Percentiles rank a stretch among this genome's conserved stretches.
Conservation (phyloP, 139 green algal genomes). For the Asterochloris erici region DNA sequence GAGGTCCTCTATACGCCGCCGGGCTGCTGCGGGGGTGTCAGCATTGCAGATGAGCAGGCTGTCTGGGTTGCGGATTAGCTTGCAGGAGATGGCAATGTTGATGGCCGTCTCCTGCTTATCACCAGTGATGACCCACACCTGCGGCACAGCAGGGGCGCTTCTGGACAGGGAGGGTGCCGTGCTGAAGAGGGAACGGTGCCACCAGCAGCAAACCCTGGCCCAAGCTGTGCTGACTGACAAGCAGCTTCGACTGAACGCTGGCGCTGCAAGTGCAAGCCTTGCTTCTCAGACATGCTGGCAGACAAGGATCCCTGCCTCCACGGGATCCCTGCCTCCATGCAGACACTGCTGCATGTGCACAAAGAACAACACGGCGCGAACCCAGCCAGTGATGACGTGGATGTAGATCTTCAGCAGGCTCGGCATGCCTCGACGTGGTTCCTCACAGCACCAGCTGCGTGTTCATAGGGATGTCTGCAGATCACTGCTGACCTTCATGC, state of each 20-base stretch:
- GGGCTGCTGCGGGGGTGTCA: slow-evolving; percentile 27
- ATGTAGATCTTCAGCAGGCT: neutral
- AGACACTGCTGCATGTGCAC: neutral
- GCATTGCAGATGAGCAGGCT: slow-evolving; percentile 56
- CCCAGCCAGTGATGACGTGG: neutral
- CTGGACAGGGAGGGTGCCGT: no score
- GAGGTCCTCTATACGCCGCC: slow-evolving; percentile 18
- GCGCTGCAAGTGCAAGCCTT: neutral
- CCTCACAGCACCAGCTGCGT: neutral
- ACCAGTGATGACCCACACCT: slow-evolving; percentile 88
- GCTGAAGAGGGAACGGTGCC: neutral
- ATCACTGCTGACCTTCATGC: slow-evolving; percentile 67
- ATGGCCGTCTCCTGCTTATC: slow-evolving; percentile 90
- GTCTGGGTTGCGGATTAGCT: slow-evolving; percentile 68
- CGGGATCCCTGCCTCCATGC: neutral
- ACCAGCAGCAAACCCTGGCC: no score
- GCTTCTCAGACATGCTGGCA: neutral
- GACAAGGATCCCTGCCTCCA: neutral
- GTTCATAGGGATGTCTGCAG: neutral
- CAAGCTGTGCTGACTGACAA: neutral
- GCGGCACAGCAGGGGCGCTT: neutral
- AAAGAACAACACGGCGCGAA: neutral
- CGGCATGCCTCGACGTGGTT: neutral
- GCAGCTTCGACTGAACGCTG: neutral
- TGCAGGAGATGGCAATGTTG: slow-evolving; percentile 90